Evolutionary conservation across 1,139 yeast species (phyloP).

Genomic region (Yamadazyma membranifaciens): DNA sequence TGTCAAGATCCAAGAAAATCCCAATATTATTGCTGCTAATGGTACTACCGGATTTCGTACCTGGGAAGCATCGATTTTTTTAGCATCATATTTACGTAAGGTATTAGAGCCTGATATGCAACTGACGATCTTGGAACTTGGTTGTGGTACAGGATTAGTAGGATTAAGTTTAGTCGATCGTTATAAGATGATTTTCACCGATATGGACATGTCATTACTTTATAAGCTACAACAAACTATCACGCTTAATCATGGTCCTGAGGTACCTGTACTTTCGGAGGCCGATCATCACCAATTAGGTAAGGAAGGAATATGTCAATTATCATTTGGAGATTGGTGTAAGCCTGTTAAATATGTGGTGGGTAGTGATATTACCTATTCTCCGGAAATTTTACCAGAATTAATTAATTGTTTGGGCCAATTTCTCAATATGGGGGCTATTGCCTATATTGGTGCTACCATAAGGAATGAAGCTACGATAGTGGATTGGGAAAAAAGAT

Average conservation of each 20-base stretch:
- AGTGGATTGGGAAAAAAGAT: constrained; percentile 46
- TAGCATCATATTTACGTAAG: constrained; percentile 38
- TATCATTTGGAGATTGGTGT: constrained; percentile 7
- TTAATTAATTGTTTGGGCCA: constrained; percentile 50
- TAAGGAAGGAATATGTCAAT: neutral
- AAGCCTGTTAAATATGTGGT: constrained; percentile 44
- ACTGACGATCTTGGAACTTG: constrained; percentile 61
- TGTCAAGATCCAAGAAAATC: constrained; percentile 57
- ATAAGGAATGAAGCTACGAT: constrained; percentile 64
- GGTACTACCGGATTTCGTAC: constrained; percentile 91
- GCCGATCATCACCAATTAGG: constrained; percentile 5
- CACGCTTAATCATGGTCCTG: constrained; percentile 1
- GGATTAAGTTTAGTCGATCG: constrained; percentile 41
- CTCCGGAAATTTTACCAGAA: constrained; percentile 55
- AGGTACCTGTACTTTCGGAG: neutral
- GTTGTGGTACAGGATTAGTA: constrained; percentile 90
- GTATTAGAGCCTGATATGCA: constrained; percentile 6
- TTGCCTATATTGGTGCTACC: constrained; percentile 63
- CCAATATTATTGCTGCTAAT: constrained; percentile 60
- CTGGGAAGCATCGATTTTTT: constrained; percentile 88
- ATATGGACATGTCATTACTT: constrained; percentile 64
- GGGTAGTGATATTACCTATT: constrained; percentile 90
- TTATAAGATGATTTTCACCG: constrained; percentile 56
- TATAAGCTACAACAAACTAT: constrained; percentile 1
- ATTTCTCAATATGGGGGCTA: constrained; percentile 28